Evolutionary conservation across 2,329 filamentous ascomycete species (phyloP).

Genomic region (Thielaviopsis euricoi): DNA sequence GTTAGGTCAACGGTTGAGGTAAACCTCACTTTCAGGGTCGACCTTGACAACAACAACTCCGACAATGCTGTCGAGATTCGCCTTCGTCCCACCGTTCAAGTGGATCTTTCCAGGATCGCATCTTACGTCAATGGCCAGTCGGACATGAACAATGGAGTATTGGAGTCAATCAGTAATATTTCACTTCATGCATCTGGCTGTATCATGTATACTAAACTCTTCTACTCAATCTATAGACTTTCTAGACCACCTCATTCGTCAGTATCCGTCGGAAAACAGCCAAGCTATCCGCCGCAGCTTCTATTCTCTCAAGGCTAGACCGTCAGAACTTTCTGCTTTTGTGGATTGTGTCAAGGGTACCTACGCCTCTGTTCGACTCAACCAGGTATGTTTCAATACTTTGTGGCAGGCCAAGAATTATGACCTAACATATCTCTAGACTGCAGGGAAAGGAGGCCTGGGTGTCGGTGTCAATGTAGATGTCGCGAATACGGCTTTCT

Average conservation of each 20-base stretch:
- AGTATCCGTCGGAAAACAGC: conserved; percentile 53
- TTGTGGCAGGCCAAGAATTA: background rate
- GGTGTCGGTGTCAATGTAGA: conserved; percentile 75
- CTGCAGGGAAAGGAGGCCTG: conserved; percentile 24
- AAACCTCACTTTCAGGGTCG: conserved; percentile 42
- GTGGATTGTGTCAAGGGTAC: conserved; percentile 75
- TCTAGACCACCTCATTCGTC: conserved; percentile 73
- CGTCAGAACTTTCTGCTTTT: conserved; percentile 36
- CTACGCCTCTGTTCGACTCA: conserved; percentile 70
- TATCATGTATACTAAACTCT: background rate
- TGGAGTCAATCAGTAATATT: conserved; percentile 53
- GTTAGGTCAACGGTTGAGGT: conserved; percentile 19
- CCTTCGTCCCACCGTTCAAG: conserved; percentile 46
- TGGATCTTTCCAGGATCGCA: conserved; percentile 51
- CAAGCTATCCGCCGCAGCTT: conserved; percentile 68
- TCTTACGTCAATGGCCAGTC: conserved; percentile 47
- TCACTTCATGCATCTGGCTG: background rate
- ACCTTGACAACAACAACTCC: conserved; percentile 45
- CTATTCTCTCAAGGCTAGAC: conserved; percentile 41
- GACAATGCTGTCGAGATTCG: conserved; percentile 41
- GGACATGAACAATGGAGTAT: conserved; percentile 46
- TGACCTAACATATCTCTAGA: conserved; percentile 2
- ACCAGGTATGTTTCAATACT: conserved; percentile 24
- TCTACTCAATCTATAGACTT: conserved; percentile 35
- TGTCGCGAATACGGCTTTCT: conserved; percentile 84